Evolutionary conservation across 805 yeast species (phyloP).

Genomic region (Starmerella geochares): DNA sequence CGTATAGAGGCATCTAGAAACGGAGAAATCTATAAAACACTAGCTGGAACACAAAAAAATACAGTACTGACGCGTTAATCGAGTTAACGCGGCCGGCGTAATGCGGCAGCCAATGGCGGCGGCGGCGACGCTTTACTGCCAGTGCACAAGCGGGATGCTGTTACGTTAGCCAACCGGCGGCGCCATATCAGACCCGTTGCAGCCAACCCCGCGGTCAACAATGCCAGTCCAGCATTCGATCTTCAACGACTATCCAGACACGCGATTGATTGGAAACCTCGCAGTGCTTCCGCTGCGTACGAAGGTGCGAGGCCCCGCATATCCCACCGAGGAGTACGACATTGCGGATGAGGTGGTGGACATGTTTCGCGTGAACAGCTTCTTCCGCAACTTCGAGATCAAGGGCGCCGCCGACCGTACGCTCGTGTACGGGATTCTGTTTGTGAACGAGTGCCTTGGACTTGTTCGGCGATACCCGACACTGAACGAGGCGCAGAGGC

Average conservation of each 20-base stretch:
- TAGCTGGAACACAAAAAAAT: neutral
- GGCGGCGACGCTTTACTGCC: too few relatives aligned
- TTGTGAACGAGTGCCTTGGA: conserved; percentile 72
- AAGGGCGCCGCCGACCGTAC: conserved; percentile 91
- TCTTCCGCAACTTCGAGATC: conserved; percentile 93
- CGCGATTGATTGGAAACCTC: conserved; percentile 58
- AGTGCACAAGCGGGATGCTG: too few relatives aligned
- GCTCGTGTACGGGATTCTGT: conserved; percentile 85
- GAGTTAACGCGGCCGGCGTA: too few relatives aligned
- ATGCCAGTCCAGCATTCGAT: conserved; percentile 30
- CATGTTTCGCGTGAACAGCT: conserved; percentile 88
- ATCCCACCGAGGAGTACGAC: conserved; percentile 71
- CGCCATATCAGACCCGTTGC: neutral
- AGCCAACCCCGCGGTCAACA: neutral
- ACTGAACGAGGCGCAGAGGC: conserved; percentile 35
- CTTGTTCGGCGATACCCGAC: conserved; percentile 44
- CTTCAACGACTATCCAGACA: conserved; percentile 26
- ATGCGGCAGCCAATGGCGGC: too few relatives aligned
- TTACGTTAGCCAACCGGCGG: neutral
- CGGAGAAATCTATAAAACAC: neutral
- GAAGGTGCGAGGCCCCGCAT: conserved; percentile 82
- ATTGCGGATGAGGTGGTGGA: conserved; percentile 85
- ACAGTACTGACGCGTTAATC: too few relatives aligned
- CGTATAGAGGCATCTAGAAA: neutral
- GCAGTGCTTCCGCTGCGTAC: conserved; percentile 80